Evolutionary conservation across 257 asterid species (phyloP).

Genomic region (Solanum paucissectum): DNA sequence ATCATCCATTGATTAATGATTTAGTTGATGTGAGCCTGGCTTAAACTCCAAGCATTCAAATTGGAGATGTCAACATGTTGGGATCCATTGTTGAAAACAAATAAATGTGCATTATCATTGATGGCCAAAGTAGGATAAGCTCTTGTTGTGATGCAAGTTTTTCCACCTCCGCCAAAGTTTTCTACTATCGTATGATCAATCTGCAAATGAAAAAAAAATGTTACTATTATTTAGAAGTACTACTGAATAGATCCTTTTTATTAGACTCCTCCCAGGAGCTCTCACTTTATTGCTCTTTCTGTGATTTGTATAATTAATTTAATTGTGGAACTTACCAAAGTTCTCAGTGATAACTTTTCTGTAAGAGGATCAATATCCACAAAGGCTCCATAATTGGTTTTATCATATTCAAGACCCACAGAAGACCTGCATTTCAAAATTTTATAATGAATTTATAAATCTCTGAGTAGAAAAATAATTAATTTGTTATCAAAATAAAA

Average conservation of each 20-base stretch:
- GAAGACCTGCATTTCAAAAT: constrained; percentile 29
- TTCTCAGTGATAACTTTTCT: constrained; percentile 28
- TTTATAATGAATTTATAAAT: neutral
- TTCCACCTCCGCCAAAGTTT: constrained; percentile 27
- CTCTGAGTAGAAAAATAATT: neutral
- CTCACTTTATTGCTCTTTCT: no score
- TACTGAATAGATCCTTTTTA: no score
- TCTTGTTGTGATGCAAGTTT: constrained; percentile 23
- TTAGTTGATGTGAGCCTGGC: constrained; percentile 1
- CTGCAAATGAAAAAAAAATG: neutral
- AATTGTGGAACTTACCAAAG: constrained; percentile 14
- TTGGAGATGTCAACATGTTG: constrained; percentile 2
- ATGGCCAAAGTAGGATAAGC: constrained; percentile 1
- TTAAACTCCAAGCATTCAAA: constrained; percentile 20
- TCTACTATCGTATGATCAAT: constrained; percentile 27
- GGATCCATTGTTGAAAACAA: constrained; percentile 22
- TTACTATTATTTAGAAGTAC: no score
- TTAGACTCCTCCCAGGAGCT: no score
- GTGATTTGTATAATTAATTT: neutral
- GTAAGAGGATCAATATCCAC: constrained; percentile 31
- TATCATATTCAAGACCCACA: constrained; percentile 12
- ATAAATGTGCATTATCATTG: neutral
- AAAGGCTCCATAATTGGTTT: constrained; percentile 31
- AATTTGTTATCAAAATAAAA: neutral
- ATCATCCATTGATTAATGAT: neutral